A percentile compares a stretch with the other conserved stretches of the same genome.
Conservation (phyloP, 2,329 filamentous ascomycete species). For the Diaporthe helianthi region DNA sequence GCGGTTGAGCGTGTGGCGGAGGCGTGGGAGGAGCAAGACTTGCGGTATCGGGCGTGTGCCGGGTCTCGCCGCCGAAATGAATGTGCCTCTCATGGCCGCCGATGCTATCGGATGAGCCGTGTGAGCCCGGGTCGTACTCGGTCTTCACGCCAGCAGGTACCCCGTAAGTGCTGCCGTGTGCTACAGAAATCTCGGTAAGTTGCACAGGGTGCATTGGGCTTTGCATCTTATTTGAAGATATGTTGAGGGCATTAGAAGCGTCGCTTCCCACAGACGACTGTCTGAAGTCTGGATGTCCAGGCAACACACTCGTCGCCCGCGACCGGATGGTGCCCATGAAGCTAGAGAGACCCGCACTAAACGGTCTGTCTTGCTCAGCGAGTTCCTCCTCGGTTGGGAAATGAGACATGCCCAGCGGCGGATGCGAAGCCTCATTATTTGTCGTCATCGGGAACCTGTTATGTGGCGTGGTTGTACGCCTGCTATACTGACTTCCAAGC, state of each 20-base stretch:
- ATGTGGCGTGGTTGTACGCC: constrained; percentile 45
- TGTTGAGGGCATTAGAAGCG: constrained; percentile 8
- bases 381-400: constrained; percentile 75
- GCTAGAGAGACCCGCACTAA: constrained; percentile 57
- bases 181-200: constrained; percentile 65
- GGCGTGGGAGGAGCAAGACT: constrained; percentile 64
- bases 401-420: constrained; percentile 85
- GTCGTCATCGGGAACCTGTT: constrained; percentile 44
- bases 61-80: constrained; percentile 52
- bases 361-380: constrained; percentile 58
- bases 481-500: constrained; percentile 48
- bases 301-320: constrained; percentile 50
- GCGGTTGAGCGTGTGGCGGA: constrained; percentile 52
- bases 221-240: constrained; percentile 47
- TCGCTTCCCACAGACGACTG: constrained; percentile 40
- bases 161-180: constrained; percentile 56
- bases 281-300: constrained; percentile 50
- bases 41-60: constrained; percentile 46
- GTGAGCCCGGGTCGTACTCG: constrained; percentile 47
- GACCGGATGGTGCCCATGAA: constrained; percentile 64
- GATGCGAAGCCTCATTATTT: constrained; percentile 56
- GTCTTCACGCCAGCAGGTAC: constrained; percentile 52
- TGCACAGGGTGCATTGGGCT: constrained; percentile 68
- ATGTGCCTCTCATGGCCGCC: constrained; percentile 50
- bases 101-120: constrained; percentile 55